Evolutionary conservation across 1,139 yeast genomes (phyloP), one percentile per base, ranked within the genome.

Genomic region (Yamadazyma sp.): DNA sequence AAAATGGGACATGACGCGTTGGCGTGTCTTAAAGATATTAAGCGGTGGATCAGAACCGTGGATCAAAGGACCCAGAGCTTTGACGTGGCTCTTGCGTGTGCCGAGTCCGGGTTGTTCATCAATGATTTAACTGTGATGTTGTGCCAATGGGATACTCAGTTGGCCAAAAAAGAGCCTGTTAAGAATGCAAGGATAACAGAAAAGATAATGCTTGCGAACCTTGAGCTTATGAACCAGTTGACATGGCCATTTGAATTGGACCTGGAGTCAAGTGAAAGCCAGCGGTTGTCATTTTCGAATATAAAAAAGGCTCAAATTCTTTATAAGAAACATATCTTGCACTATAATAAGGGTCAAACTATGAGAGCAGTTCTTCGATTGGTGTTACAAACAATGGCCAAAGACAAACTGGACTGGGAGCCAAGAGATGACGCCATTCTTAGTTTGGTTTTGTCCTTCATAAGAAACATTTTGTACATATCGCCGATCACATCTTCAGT

Each of bases 1-100:
- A 79, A 78, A 46, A 70, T 90, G 2, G 98, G 98, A 9, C 90
- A 85, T 48, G 97, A 92, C 56, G 96, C 97, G 1, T 63, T 86
- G 43, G 90, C 90, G 1, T 88, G 97, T 60, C 64, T 92, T 26
- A 84, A 86, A 51, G 98, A 92, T 62, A 62, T 92, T 44, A 88
- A 87, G 56, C 72, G 86, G 49, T 90, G 97, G 96, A 76, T 92
- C 39, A 79, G 79, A 48, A 73, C 85, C 1, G 92, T 87, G 35
- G 98, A 92, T 57, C 95, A 87, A 43, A 70, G 72, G 30, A 74
- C 77, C 43, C 71, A 75, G 37, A 70, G 80, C 20, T 83, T 79
- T 70, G 89, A 84, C 48, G 96, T 90, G 13, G 95, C 96, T 0
- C 69, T 86, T 34, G 96, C 96, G 0, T 85, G 95, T 48, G 86